These are phyloP conservation scores for Rosa hybrid DNA, from an alignment of 331 rosid genomes.

Conservation along the genomic window DNA sequence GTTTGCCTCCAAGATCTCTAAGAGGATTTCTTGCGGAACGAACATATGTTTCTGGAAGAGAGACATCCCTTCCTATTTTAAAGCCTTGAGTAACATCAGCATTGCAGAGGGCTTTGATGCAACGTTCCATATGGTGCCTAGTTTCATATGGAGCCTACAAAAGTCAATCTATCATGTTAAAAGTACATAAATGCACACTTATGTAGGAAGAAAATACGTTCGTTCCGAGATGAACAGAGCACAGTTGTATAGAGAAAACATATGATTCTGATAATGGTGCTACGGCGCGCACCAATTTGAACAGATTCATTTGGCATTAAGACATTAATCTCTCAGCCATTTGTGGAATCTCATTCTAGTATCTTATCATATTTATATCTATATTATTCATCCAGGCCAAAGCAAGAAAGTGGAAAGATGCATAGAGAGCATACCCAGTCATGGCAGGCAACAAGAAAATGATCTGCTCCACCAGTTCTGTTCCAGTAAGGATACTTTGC, in stretches of 20 bases:
- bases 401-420: constrained; percentile 12
- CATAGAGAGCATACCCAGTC: constrained; percentile 69
- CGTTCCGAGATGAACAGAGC: background rate
- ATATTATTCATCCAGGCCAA: background rate
- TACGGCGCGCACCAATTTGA: background rate
- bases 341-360: background rate
- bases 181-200: background rate
- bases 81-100: constrained; percentile 87
- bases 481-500: constrained; percentile 73
- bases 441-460: constrained; percentile 97
- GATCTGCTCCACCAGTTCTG: constrained; percentile 90
- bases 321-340: background rate
- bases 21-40: constrained; percentile 73
- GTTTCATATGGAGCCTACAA: constrained; percentile 91
- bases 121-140: constrained; percentile 96
- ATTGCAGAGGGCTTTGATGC: constrained; percentile 91
- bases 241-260: background rate
- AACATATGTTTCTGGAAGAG: constrained; percentile 86
- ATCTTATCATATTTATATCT: background rate
- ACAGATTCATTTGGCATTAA: background rate
- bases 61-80: constrained; percentile 83
- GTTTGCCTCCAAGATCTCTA: constrained; percentile 78
- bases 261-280: background rate
- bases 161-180: constrained; percentile 3
- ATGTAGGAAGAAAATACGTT: background rate